Conservation (phyloP, 129 eudicot genomes). For the Deinandra increscens region DNA sequence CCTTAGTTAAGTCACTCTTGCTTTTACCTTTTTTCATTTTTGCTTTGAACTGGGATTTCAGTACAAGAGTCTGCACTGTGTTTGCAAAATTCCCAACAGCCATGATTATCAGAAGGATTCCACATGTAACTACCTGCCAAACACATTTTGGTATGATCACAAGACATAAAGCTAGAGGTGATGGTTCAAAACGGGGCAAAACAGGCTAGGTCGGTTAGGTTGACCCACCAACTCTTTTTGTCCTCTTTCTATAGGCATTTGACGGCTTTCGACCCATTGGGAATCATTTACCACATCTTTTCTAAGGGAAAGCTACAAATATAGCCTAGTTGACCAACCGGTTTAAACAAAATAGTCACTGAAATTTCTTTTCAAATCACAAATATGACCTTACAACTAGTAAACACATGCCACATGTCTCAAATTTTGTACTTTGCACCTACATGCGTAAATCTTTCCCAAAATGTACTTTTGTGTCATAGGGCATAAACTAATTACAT, state of each 20-base stretch:
- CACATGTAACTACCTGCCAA: constrained; percentile 68
- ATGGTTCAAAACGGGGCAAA: not conserved
- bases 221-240: not conserved
- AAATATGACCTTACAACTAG: no score
- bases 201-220: not conserved
- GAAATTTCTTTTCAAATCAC: no score
- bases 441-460: no score
- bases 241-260: not conserved
- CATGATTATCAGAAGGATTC: constrained; percentile 78
- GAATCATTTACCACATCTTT: not conserved
- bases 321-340: no score
- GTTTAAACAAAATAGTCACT: no score
- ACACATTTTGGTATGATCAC: constrained; percentile 2
- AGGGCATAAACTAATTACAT: no score
- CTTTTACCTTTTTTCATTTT: constrained; percentile 80
- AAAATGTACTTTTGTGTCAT: no score
- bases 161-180: not conserved
- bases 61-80: constrained; percentile 82
- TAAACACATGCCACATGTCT: no score
- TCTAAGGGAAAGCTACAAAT: not conserved
- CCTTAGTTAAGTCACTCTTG: constrained; percentile 48
- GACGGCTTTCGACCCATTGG: not conserved
- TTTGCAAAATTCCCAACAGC: constrained; percentile 89
- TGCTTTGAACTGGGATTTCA: constrained; percentile 82
- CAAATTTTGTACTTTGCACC: no score